Conservation (phyloP, 2,329 filamentous ascomycete species). For the Metarhizium brunneum region DNA sequence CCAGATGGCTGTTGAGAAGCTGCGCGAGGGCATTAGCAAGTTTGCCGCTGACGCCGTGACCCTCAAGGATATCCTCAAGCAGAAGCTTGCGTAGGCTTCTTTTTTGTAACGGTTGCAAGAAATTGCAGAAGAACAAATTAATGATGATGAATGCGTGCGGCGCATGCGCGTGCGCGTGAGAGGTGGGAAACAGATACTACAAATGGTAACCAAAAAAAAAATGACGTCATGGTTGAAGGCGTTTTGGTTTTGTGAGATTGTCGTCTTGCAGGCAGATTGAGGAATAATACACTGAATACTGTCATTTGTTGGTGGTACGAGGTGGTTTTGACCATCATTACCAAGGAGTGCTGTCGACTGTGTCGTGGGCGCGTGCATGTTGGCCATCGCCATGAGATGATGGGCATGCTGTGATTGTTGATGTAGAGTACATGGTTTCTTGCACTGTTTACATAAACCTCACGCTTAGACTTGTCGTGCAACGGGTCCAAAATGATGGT, state of each 20-base stretch:
- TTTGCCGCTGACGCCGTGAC: slow-evolving; percentile 93
- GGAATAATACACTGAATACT: not conserved
- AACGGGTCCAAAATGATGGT: no score
- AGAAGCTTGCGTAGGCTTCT: slow-evolving; percentile 55
- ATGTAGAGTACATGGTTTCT: no score
- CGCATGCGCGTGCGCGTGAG: not conserved
- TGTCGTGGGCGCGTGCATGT: not conserved
- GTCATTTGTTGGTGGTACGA: not conserved
- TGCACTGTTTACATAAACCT: no score
- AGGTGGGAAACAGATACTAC: not conserved
- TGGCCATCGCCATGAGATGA: no score
- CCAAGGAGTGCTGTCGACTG: no score
- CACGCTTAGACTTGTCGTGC: no score
- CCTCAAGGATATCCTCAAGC: slow-evolving; percentile 83
- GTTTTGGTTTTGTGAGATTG: not conserved
- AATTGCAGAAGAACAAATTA: not conserved
- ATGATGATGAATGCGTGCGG: not conserved
- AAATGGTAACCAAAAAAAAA: not conserved
- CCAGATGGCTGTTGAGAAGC: slow-evolving; percentile 98
- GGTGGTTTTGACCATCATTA: not conserved
- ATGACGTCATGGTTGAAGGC: slow-evolving; percentile 2
- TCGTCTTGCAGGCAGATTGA: not conserved
- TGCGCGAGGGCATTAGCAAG: slow-evolving; percentile 98
- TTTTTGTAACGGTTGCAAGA: not conserved
- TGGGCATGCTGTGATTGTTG: no score